Evolutionary conservation across 257 asterid species (phyloP).

Genomic region (Eustoma russellianum): DNA sequence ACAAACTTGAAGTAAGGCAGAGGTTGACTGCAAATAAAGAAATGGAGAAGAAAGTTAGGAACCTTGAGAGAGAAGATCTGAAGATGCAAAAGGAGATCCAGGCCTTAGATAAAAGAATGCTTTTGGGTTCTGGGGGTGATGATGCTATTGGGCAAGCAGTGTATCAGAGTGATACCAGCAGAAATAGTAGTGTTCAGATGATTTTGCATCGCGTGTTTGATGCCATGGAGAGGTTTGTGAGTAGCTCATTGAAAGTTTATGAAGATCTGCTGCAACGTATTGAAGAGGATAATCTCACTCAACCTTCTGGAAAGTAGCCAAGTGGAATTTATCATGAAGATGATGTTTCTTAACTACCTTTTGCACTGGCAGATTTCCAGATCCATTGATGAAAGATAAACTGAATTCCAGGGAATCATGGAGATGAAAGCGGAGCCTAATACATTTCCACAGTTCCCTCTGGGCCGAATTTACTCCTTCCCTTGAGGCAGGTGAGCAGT

Average conservation of each 20-base stretch:
- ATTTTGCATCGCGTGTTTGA: constrained; percentile 71
- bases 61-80: constrained; percentile 80
- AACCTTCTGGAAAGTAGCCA: constrained; percentile 19
- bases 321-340: too few relatives aligned
- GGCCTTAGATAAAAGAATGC: constrained; percentile 63
- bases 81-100: constrained; percentile 79
- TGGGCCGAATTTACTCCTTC: too few relatives aligned
- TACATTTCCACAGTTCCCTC: too few relatives aligned
- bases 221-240: constrained; percentile 77
- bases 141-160: constrained; percentile 49
- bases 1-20: constrained; percentile 60
- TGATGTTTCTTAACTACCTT: too few relatives aligned
- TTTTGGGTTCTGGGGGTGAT: constrained; percentile 37
- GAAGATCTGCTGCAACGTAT: constrained; percentile 77
- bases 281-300: constrained; percentile 57
- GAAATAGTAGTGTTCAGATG: constrained; percentile 52
- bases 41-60: constrained; percentile 60
- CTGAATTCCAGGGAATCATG: too few relatives aligned
- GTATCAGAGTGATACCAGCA: constrained; percentile 76
- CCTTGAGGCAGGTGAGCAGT: too few relatives aligned
- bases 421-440: too few relatives aligned
- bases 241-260: constrained; percentile 51
- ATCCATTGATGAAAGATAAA: too few relatives aligned
- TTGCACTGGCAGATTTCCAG: too few relatives aligned
- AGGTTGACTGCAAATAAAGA: constrained; percentile 62